Conservation (phyloP, 2,329 filamentous ascomycete genomes). For the Alternaria consortialis region DNA sequence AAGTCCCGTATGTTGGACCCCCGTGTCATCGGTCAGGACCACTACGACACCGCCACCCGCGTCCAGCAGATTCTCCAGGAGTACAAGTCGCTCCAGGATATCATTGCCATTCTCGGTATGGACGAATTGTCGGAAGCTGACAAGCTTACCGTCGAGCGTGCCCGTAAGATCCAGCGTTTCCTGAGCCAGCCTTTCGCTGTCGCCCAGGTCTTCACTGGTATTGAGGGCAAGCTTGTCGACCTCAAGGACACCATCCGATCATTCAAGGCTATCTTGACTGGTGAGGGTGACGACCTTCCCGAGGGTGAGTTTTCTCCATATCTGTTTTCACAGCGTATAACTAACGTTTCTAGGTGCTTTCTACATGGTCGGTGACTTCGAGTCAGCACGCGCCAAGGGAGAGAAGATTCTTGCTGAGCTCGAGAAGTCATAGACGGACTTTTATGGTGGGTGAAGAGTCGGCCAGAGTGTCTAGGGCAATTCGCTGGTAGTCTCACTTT, state of each 20-base stretch:
- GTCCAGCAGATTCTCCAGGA: conserved; percentile 99
- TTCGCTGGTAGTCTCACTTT: conserved; percentile 47
- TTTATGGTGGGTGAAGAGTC: conserved; percentile 45
- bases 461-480: conserved; percentile 44
- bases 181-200: conserved; percentile 98
- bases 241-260: conserved; percentile 97
- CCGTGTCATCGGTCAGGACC: conserved; percentile 96
- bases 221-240: conserved; percentile 96
- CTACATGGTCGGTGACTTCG: conserved; percentile 99
- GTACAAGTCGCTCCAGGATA: conserved; percentile 99
- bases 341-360: conserved; percentile 65
- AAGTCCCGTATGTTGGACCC: conserved; percentile 99
- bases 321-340: neutral
- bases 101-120: conserved; percentile 99
- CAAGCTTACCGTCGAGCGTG: conserved; percentile 99
- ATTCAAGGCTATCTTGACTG: conserved; percentile 96
- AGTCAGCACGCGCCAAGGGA: conserved; percentile 92
- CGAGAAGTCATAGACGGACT: conserved; percentile 60
- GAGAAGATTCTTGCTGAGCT: conserved; percentile 99
- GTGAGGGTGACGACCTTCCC: conserved; percentile 94
- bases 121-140: conserved; percentile 99
- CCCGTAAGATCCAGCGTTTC: conserved; percentile 99
- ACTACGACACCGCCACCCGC: conserved; percentile 92
- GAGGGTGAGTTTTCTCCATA: conserved; percentile 70
- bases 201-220: conserved; percentile 85